Percentiles rank a stretch among this genome's conserved stretches.
Evolutionary conservation across 2,329 filamentous ascomycete genomes (phyloP).

Genomic region (Hymenoscyphus fructigenus): DNA sequence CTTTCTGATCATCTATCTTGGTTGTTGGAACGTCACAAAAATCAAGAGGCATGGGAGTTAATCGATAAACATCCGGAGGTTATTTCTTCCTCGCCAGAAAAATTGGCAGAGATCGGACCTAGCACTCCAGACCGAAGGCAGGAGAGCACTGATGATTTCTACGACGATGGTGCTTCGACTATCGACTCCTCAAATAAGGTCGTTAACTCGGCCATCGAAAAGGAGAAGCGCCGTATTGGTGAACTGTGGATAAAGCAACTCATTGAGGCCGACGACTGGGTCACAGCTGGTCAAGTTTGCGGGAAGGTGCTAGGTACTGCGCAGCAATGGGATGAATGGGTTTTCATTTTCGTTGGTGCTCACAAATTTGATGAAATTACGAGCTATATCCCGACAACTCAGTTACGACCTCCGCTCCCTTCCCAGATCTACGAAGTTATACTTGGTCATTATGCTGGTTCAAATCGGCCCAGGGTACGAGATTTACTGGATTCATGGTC

Average conservation of each 20-base stretch:
- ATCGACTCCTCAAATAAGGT: slow-evolving; percentile 58
- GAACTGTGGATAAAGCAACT: slow-evolving; percentile 92
- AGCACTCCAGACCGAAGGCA: slow-evolving; percentile 40
- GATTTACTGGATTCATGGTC: slow-evolving; percentile 83
- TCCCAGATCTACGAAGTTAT: slow-evolving; percentile 85
- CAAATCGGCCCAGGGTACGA: slow-evolving; percentile 71
- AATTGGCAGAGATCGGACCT: slow-evolving; percentile 41
- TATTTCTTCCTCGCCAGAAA: slow-evolving; percentile 46
- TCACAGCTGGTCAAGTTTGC: slow-evolving; percentile 73
- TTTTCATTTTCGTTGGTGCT: slow-evolving; percentile 85
- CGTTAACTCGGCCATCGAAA: slow-evolving; percentile 68
- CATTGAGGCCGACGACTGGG: slow-evolving; percentile 73
- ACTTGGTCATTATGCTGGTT: slow-evolving; percentile 82
- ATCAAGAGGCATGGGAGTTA: slow-evolving; percentile 84
- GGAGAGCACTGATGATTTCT: slow-evolving; percentile 59
- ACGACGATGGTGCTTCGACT: slow-evolving; percentile 68
- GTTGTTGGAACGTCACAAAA: slow-evolving; percentile 79
- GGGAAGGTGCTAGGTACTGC: slow-evolving; percentile 79
- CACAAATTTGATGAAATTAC: slow-evolving; percentile 89
- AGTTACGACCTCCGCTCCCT: slow-evolving; percentile 76
- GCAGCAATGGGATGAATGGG: slow-evolving; percentile 91
- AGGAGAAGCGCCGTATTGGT: slow-evolving; percentile 86
- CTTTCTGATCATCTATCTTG: slow-evolving; percentile 81
- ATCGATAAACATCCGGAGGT: slow-evolving; percentile 85
- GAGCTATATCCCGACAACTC: slow-evolving; percentile 73